These are phyloP conservation scores for Cairneyella variabilis DNA, from an alignment of 495 filamentous ascomycete genomes.

Conservation along the genomic window DNA sequence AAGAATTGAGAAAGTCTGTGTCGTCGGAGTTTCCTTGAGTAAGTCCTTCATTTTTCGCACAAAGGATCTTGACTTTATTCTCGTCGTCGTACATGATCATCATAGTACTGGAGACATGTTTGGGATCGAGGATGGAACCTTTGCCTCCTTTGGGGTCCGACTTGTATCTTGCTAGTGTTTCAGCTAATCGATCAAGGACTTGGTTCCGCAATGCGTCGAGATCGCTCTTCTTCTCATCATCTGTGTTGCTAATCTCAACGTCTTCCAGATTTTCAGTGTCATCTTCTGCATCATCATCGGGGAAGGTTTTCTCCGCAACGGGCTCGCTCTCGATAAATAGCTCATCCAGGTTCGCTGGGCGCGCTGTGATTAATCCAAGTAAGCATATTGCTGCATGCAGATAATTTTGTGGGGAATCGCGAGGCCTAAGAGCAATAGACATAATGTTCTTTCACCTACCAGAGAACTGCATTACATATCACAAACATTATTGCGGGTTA, in stretches of 20 bases:
- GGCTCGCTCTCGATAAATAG: constrained; percentile 4
- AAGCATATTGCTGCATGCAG: constrained; percentile 6
- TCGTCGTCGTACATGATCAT: too few relatives aligned
- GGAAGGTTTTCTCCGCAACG: background rate
- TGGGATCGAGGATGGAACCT: constrained; percentile 9
- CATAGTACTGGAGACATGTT: too few relatives aligned
- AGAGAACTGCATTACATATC: too few relatives aligned
- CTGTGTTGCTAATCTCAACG: constrained; percentile 1
- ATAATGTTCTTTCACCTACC: constrained; percentile 4
- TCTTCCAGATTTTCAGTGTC: constrained; percentile 4
- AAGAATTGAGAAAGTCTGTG: too few relatives aligned
- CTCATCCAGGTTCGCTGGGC: constrained; percentile 3
- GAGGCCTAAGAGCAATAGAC: constrained; percentile 6
- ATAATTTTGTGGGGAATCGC: background rate
- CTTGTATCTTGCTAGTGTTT: constrained; percentile 18
- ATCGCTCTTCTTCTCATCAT: constrained; percentile 1
- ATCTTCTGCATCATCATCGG: constrained; percentile 3
- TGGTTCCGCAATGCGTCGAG: constrained; percentile 1
- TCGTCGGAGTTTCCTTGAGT: too few relatives aligned
- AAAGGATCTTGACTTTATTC: too few relatives aligned
- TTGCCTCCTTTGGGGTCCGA: constrained; percentile 6
- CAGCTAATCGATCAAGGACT: constrained; percentile 13
- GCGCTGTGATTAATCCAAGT: constrained; percentile 7
- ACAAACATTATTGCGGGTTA: too few relatives aligned
- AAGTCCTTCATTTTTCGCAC: too few relatives aligned